Conservation (phyloP, 768 basidiomycete species). For the Dioszegia crocea region DNA sequence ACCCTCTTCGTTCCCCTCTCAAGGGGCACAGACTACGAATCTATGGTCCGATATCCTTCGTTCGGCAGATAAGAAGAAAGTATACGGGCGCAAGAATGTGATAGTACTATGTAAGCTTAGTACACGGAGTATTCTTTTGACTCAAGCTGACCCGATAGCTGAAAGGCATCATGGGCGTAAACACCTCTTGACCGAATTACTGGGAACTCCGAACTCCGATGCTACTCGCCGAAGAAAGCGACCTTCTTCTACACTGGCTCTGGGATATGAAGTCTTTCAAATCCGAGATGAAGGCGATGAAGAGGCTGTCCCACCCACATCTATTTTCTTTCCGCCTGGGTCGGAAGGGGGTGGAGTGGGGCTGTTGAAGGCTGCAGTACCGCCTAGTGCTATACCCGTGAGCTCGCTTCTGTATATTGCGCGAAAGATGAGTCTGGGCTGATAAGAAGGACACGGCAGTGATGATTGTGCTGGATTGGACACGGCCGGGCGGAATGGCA, state of each 20-base stretch:
- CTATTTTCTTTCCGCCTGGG: conserved; percentile 85
- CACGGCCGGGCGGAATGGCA: conserved; percentile 79
- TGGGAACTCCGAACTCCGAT: not conserved
- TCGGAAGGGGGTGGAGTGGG: conserved; percentile 52
- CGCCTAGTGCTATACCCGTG: conserved; percentile 53
- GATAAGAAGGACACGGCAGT: conserved; percentile 52
- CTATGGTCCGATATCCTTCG: conserved; percentile 88
- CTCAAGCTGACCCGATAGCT: conserved; percentile 13
- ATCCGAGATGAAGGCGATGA: conserved; percentile 89
- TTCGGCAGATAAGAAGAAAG: conserved; percentile 70
- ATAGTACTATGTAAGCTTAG: conserved; percentile 62
- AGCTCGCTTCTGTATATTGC: conserved; percentile 56
- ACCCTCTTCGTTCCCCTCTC: not conserved
- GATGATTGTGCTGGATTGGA: conserved; percentile 90
- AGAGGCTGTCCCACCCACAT: conserved; percentile 84
- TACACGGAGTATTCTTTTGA: not conserved
- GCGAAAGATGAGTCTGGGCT: conserved; percentile 1
- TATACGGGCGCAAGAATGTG: conserved; percentile 71
- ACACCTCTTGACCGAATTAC: conserved; percentile 25
- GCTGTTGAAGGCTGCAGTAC: conserved; percentile 72
- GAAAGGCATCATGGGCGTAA: conserved; percentile 29
- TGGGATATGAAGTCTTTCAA: conserved; percentile 90
- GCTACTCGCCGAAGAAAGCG: conserved; percentile 61
- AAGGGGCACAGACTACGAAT: conserved; percentile 50
- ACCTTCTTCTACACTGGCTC: conserved; percentile 63